Base-by-base conservation (phyloP, 495 filamentous ascomycete species). In the Aspergillus homomorphus region DNA sequence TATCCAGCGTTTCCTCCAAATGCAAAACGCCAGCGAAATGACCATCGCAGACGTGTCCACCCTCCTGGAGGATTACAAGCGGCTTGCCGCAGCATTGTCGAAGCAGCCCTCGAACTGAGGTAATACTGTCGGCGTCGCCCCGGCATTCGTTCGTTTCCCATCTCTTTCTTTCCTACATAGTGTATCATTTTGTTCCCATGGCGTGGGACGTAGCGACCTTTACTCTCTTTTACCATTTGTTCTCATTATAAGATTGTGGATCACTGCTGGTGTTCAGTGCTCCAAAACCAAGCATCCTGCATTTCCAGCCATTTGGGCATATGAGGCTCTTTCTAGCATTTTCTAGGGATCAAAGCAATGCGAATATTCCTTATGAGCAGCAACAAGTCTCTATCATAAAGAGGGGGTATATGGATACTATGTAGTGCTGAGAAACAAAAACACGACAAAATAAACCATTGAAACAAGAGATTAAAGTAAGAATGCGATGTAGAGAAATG, bases 41-140 rank as follows among this genome's bases (percentile, higher is more conserved):
- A 87, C 80, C 54, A 71, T 98, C 48, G 86, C 86, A 19, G 94
- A 99, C 65, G 86, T 97, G 43, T 74, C 89, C 42, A 85, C 89
- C 56, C 67, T 99, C 59, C 73, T 99, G 53, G 84, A 83, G 63
- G 94, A 97, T 72, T 99, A 98, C 69, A 87, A 92, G 60, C 77
- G 92, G 50, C 74, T 99, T 14, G 90, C 89, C 4, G 61, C 69
- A 41, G 62, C 60, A 10, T 51, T 79, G 7, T 59, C 59, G 12
- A 72, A 68, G 79, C 50, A 79, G 68, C 58, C 70, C 66, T 45
- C 79, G 60, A 51, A 28, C 5, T 41, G n/a, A 60, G 51, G 60
- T 54, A 43, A 61, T 33, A 1, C 28, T 52, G 14, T 8, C 6
- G 33, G 33, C 4, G 4, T 12, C 4, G 5, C 33, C 10, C 8